A percentile compares a stretch with the other conserved stretches of the same genome.
phyloP scores from a whole-genome alignment of 768 basidiomycete genomes.

The Jaapia argillacea region DNA sequence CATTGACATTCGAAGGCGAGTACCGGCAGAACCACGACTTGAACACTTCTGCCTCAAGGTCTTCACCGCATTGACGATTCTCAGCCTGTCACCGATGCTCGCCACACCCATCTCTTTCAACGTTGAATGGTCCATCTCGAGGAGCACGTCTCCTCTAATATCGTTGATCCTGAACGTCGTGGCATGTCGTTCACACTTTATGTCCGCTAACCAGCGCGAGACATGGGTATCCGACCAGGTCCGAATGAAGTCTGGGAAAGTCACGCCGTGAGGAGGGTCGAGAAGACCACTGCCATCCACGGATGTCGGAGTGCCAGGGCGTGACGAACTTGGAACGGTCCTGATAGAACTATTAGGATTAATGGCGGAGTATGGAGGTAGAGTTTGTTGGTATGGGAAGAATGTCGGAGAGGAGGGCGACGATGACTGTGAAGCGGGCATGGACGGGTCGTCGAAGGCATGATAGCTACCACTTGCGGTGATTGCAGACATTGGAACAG shows the following conservation, averaged over 20 bases:
- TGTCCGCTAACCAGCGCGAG: constrained; percentile 67
- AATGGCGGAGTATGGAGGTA: constrained; percentile 21
- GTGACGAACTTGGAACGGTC: constrained; percentile 11
- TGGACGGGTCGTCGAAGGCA: constrained; percentile 25
- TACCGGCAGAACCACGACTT: constrained; percentile 3
- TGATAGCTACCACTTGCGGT: too few relatives aligned
- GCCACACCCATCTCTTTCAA: constrained; percentile 86
- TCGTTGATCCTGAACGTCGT: constrained; percentile 74
- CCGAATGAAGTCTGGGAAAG: constrained; percentile 52
- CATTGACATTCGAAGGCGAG: constrained; percentile 1
- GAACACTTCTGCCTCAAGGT: constrained; percentile 52
- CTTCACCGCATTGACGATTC: constrained; percentile 82
- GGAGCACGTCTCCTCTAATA: constrained; percentile 82
- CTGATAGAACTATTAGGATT: constrained; percentile 19
- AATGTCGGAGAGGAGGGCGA: constrained; percentile 12
- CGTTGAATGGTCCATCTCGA: constrained; percentile 82
- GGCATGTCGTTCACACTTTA: constrained; percentile 63
- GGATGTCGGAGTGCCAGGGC: constrained; percentile 22
- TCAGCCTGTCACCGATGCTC: constrained; percentile 86
- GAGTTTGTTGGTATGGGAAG: constrained; percentile 24
- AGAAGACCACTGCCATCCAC: constrained; percentile 22
- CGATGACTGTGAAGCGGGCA: constrained; percentile 25
- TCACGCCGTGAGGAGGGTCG: constrained; percentile 49
- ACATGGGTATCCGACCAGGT: constrained; percentile 70
- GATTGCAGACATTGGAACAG: too few relatives aligned